These are phyloP conservation scores for Entrophospora sp. DNA, from an alignment of 192 early-diverging fungal species.

Conservation along the genomic window DNA sequence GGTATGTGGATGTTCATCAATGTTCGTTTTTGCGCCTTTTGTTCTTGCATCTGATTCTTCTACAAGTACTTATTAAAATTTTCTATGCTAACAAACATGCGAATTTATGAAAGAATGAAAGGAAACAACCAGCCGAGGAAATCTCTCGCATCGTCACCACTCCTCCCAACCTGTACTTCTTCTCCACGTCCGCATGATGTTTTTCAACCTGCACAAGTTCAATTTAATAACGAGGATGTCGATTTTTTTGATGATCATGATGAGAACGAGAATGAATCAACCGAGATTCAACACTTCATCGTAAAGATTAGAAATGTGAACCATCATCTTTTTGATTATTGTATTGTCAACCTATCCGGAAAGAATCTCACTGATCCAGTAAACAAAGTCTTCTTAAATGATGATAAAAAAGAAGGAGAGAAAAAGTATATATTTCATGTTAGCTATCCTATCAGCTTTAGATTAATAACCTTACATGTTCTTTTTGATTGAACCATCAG, in stretches of 20 bases:
- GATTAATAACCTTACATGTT: conserved; percentile 17
- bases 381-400: conserved; percentile 14
- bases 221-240: neutral
- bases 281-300: conserved; percentile 6
- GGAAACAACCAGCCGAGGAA: conserved; percentile 3
- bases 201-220: neutral
- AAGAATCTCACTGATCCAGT: conserved; percentile 17
- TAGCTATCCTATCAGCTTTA: neutral
- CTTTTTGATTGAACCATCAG: conserved; percentile 18
- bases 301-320: conserved; percentile 8
- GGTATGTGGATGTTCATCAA: conserved; percentile 6
- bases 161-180: neutral
- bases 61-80: neutral
- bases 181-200: neutral
- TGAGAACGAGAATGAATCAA: conserved; percentile 4
- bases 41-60: neutral
- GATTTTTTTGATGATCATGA: neutral
- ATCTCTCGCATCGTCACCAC: neutral
- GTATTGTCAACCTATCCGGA: conserved; percentile 16
- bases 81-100: neutral
- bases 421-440: neutral
- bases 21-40: neutral
- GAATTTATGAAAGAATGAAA: conserved; percentile 12
- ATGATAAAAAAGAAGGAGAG: conserved; percentile 18
- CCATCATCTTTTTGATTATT: conserved; percentile 16